Base-by-base conservation (phyloP, 2,329 filamentous ascomycete species). In the Trichophyton verrucosum region DNA sequence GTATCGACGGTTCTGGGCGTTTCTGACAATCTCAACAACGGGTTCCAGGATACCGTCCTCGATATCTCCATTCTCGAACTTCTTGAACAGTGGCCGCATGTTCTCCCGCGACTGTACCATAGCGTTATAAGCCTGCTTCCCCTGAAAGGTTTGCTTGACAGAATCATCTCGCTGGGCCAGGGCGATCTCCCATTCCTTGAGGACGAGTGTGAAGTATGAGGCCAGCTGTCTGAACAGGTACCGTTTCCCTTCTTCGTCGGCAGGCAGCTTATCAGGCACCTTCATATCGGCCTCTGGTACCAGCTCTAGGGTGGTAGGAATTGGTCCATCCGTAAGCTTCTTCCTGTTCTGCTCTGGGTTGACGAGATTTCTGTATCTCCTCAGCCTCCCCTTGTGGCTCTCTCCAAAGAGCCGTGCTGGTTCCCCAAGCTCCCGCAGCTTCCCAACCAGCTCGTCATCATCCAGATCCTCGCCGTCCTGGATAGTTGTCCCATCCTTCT, bases 191-290 rank as follows among this genome's bases (percentile, higher is more conserved):
- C 95, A 99, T 73, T 95, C 92, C 51, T 81, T 82, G 61, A 99
- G 78, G n/a, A 99, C 84, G 85, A 99, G 90, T 59, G 89, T 95
- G 77, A 99, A 97, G 78, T 96, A 99, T 57, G 89, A 94, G 20
- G 88, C 89, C 61, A 99, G 80, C 74, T 99, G 92, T 9, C 92
- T 82, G 76, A 87, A 92, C 46, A 99, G 77, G 73, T 87, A 91
- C 51, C 81, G 77, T 53, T 85, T 82, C 0, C 79, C 87, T 46
- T 85, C 82, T 20, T 77, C 77, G 66, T 91, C 87, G 67, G 81
- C 79, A 1, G 83, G 82, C 8, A 89, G 76, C 49, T 77, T 79
- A 15, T 80, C 78, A 1, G 83, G 77, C 24, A 97, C 84, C 73
- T 91, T 92, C 89, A 96, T 96, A 66, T 95, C 86, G 71, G 85